Percentiles rank a stretch among this genome's conserved stretches.
phyloP scores from a whole-genome alignment of 495 filamentous ascomycete genomes.

The Filosporella fistucella region DNA sequence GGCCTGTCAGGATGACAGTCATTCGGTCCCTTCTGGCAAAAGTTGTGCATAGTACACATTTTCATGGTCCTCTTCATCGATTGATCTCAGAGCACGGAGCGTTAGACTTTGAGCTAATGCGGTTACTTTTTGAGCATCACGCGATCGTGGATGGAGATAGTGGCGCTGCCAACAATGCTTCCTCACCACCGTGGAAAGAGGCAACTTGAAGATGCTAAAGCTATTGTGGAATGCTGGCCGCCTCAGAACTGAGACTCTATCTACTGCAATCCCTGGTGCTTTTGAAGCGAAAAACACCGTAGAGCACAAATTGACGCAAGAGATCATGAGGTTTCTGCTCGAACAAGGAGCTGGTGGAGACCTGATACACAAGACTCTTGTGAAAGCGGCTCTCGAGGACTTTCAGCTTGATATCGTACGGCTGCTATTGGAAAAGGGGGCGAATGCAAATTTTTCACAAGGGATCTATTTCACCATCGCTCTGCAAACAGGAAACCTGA shows the following conservation, averaged over 20 bases:
- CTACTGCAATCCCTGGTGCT: slow-evolving; percentile 3
- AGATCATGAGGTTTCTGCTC: slow-evolving; percentile 9
- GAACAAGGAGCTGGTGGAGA: slow-evolving; percentile 3
- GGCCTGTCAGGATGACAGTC: slow-evolving; percentile 1
- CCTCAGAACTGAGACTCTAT: slow-evolving; percentile 8
- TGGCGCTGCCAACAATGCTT: slow-evolving; percentile 4
- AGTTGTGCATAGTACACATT: slow-evolving; percentile 4
- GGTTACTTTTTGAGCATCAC: slow-evolving; percentile 8
- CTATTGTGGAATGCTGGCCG: slow-evolving; percentile 7
- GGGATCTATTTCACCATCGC: slow-evolving; percentile 5
- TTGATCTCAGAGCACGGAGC: slow-evolving; percentile 5
- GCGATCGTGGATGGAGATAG: slow-evolving; percentile 9
- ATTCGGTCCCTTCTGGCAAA: slow-evolving; percentile 7
- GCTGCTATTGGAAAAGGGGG: slow-evolving; percentile 8
- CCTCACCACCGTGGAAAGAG: slow-evolving; percentile 2
- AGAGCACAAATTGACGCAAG: slow-evolving; percentile 2
- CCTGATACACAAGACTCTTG: slow-evolving; percentile 8
- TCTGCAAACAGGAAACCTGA: slow-evolving; percentile 2
- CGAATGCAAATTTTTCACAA: slow-evolving; percentile 10
- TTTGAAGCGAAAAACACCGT: slow-evolving; percentile 3
- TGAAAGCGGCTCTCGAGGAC: slow-evolving; percentile 3
- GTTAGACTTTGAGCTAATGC: slow-evolving; percentile 10
- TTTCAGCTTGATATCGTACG: slow-evolving; percentile 11
- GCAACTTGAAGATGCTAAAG: slow-evolving; percentile 6
- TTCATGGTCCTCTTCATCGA: slow-evolving; percentile 4